Evolutionary conservation across 2,329 filamentous ascomycete genomes (phyloP).

Genomic region (Polychaeton citri): DNA sequence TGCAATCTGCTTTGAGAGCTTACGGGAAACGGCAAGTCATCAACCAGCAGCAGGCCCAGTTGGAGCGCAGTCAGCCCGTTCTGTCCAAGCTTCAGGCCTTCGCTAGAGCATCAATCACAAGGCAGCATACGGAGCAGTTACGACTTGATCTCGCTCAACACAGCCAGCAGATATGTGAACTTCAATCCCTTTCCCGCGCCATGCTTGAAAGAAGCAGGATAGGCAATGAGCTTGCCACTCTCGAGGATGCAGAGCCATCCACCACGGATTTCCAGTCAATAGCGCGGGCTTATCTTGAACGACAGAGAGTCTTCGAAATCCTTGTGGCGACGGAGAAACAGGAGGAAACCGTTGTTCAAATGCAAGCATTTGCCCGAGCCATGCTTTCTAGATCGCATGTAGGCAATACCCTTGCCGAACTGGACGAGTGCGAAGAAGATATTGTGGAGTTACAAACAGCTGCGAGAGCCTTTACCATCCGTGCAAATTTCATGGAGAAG

Average conservation of each 20-base stretch:
- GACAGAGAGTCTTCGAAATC: conserved; percentile 47
- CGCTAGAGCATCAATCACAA: conserved; percentile 19
- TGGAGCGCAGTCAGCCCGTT: conserved; percentile 10
- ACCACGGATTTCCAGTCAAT: conserved; percentile 54
- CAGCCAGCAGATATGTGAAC: conserved; percentile 27
- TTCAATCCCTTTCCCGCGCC: conserved; percentile 42
- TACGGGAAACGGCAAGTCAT: conserved; percentile 29
- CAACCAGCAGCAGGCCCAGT: conserved; percentile 7
- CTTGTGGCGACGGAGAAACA: conserved; percentile 58
- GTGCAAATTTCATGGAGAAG: conserved; percentile 69
- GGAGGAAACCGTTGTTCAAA: conserved; percentile 49
- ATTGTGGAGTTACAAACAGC: conserved; percentile 63
- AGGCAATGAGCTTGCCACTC: conserved; percentile 33
- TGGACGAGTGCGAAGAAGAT: conserved; percentile 71
- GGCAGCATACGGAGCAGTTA: conserved; percentile 10
- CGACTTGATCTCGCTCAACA: conserved; percentile 30
- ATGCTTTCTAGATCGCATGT: conserved; percentile 65
- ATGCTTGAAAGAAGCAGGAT: conserved; percentile 31
- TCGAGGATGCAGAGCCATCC: conserved; percentile 44
- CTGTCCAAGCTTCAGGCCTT: conserved; percentile 26
- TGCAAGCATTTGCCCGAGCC: conserved; percentile 67
- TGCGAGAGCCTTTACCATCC: conserved; percentile 59
- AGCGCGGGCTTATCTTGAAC: conserved; percentile 51
- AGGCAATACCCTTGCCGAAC: conserved; percentile 57
- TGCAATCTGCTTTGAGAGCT: conserved; percentile 57